Percentiles rank a stretch among this genome's conserved stretches.
phyloP scores from a whole-genome alignment of 1,284 basidiomycete genomes.

The Marasmius oreades region DNA sequence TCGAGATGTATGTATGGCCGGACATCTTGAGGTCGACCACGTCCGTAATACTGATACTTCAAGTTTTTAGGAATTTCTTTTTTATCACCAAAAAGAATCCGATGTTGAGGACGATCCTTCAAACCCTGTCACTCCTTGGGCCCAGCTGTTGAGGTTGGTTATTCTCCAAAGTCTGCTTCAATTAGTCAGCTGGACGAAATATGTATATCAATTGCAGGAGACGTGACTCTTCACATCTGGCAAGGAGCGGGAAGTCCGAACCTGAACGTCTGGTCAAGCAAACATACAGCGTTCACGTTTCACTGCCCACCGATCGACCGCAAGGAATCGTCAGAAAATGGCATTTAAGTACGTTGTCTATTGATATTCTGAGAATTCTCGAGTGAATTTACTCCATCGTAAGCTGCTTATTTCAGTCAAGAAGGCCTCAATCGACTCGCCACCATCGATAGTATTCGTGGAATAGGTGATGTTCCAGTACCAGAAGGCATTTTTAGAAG shows the following conservation, averaged over 20 bases:
- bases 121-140: constrained; percentile 70
- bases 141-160: constrained; percentile 62
- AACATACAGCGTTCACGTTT: constrained; percentile 79
- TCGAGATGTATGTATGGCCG: constrained; percentile 53
- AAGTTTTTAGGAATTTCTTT: constrained; percentile 64
- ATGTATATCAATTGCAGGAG: neutral
- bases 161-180: neutral
- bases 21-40: neutral
- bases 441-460: constrained; percentile 63
- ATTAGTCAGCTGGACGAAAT: neutral
- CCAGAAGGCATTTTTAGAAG: constrained; percentile 76
- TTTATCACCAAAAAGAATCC: constrained; percentile 78
- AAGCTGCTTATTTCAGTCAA: constrained; percentile 80
- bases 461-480: constrained; percentile 58
- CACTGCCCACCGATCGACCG: constrained; percentile 60
- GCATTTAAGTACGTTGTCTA: constrained; percentile 65
- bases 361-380: constrained; percentile 5
- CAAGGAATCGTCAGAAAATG: constrained; percentile 69
- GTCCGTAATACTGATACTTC: constrained; percentile 6
- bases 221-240: constrained; percentile 15
- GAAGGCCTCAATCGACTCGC: constrained; percentile 62
- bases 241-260: constrained; percentile 38
- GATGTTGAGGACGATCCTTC: constrained; percentile 59
- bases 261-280: constrained; percentile 71
- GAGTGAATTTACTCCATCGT: constrained; percentile 9